These are phyloP conservation scores for Firmiana major DNA, from an alignment of 345 rosid species.

Conservation along the genomic window DNA sequence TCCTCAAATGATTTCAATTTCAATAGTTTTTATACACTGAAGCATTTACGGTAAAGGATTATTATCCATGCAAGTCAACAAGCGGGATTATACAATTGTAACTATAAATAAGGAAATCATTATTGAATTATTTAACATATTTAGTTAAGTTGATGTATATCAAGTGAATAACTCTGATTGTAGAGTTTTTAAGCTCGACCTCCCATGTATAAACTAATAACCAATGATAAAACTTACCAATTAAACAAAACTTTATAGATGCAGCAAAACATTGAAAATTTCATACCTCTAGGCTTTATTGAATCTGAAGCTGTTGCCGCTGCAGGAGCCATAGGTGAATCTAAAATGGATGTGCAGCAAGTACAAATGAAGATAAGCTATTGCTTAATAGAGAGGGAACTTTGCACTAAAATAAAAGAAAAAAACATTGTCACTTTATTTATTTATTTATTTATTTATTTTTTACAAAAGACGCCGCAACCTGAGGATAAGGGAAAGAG, in stretches of 20 bases:
- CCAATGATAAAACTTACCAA: slow-evolving; percentile 4
- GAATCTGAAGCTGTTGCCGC: slow-evolving; percentile 44
- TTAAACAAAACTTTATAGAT: not conserved
- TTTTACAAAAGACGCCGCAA: no score
- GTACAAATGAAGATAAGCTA: not conserved
- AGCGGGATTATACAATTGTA: not conserved
- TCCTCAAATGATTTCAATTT: not conserved
- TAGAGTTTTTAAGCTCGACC: not conserved
- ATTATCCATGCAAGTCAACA: not conserved
- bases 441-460: no score
- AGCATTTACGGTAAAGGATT: not conserved
- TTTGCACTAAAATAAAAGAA: not conserved
- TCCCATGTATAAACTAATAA: not conserved
- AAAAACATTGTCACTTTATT: no score
- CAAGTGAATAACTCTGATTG: not conserved
- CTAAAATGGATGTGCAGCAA: slow-evolving; percentile 28
- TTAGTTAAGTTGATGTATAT: not conserved
- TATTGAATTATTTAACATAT: not conserved
- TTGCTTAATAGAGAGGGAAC: not conserved
- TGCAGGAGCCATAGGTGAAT: slow-evolving; percentile 51
- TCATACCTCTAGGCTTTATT: slow-evolving; percentile 76
- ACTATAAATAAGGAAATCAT: not conserved
- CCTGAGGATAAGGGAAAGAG: no score
- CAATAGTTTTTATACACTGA: not conserved
- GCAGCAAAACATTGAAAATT: slow-evolving; percentile 7